phyloP scores from a whole-genome alignment of 148 eudicot species.

The Rhododendron griersonianum region DNA sequence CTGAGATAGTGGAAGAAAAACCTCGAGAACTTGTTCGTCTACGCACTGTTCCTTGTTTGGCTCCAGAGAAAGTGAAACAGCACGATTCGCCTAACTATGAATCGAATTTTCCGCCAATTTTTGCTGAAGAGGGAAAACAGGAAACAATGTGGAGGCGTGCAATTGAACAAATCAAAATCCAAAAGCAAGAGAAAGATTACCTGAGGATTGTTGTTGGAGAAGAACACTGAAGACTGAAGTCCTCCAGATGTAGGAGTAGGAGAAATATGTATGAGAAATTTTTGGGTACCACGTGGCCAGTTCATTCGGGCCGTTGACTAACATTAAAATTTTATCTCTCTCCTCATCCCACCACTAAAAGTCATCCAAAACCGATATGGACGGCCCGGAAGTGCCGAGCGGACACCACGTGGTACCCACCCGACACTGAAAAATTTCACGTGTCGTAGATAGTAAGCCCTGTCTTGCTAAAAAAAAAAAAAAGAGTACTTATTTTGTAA shows the following conservation, averaged over 20 bases:
- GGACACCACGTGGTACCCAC: too few species aligned
- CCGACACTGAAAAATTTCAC: too few species aligned
- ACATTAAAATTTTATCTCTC: too few species aligned
- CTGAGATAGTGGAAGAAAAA: neutral
- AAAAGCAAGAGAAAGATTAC: neutral
- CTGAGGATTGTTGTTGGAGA: neutral
- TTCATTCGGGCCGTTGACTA: accelerated
- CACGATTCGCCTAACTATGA: neutral
- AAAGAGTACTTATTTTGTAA: too few species aligned
- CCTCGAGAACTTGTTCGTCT: neutral
- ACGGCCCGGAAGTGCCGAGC: too few species aligned
- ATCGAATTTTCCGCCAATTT: neutral
- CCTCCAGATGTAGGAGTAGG: neutral
- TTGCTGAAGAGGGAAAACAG: neutral
- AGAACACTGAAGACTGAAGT: neutral
- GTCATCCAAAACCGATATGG: too few species aligned
- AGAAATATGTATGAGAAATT: too few species aligned
- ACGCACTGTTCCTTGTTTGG: neutral
- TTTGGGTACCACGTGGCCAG: too few species aligned
- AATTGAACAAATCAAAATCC: neutral
- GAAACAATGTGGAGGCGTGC: neutral
- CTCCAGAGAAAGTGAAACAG: neutral
- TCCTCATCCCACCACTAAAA: too few species aligned
- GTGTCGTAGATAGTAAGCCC: too few species aligned
- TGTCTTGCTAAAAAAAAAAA: too few species aligned